phyloP scores from a whole-genome alignment of 768 basidiomycete species.

The Rhizopogon vinicolor region DNA sequence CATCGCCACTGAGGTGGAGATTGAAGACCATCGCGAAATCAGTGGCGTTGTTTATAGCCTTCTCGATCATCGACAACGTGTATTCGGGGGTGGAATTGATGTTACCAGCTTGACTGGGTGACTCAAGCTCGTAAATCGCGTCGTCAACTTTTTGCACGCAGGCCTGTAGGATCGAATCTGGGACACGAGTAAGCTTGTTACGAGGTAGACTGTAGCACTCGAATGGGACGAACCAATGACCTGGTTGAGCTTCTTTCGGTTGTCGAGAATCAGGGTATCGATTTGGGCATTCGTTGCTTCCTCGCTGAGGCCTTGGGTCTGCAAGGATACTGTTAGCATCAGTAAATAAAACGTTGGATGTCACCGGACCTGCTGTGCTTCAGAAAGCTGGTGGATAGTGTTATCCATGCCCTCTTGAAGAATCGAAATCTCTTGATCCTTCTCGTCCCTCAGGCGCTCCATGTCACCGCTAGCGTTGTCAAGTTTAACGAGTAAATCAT shows the following conservation, averaged over 20 bases:
- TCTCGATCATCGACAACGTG: conserved; percentile 97
- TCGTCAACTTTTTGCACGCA: conserved; percentile 98
- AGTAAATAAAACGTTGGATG: not conserved
- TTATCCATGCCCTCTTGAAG: conserved; percentile 94
- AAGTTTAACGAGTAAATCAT: conserved; percentile 82
- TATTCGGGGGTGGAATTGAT: conserved; percentile 98
- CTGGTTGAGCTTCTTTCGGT: conserved; percentile 95
- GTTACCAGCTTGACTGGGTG: conserved; percentile 91
- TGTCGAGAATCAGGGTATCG: conserved; percentile 93
- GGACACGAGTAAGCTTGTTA: conserved; percentile 9
- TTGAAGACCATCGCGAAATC: conserved; percentile 96
- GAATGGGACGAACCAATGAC: conserved; percentile 69
- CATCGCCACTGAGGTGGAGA: conserved; percentile 80
- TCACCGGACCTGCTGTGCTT: conserved; percentile 73
- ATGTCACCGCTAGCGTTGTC: conserved; percentile 70
- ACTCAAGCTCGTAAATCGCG: conserved; percentile 95
- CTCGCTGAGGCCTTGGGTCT: conserved; percentile 83
- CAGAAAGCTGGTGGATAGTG: conserved; percentile 83
- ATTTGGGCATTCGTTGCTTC: conserved; percentile 96
- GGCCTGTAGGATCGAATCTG: conserved; percentile 94
- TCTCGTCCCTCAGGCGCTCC: conserved; percentile 86
- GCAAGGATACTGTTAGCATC: conserved; percentile 6
- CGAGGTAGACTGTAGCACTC: conserved; percentile 1
- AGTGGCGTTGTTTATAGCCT: conserved; percentile 88
- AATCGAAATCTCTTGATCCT: conserved; percentile 94